Conservation (phyloP, 106 monocot genomes). For the Iris macrosiphon region DNA sequence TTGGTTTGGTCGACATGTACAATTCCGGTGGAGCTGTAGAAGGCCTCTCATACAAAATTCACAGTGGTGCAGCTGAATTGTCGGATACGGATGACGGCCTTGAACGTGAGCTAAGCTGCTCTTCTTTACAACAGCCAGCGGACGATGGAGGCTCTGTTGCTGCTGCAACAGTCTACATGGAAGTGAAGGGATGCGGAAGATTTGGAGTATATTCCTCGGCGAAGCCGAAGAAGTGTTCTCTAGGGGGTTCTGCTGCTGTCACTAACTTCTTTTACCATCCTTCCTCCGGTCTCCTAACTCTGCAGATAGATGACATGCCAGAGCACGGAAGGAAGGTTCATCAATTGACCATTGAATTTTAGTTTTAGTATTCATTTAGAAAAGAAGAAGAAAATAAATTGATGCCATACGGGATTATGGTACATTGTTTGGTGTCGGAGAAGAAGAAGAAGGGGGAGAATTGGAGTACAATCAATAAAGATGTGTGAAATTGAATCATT, state of each 20-base stretch:
- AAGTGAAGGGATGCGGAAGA: constrained; percentile 86
- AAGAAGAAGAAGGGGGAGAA: no score
- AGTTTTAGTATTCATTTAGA: background rate
- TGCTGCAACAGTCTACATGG: constrained; percentile 40
- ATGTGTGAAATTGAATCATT: no score
- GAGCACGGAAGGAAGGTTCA: constrained; percentile 33
- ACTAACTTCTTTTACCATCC: constrained; percentile 53
- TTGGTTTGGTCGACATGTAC: constrained; percentile 86
- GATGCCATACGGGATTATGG: no score
- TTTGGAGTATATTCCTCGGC: constrained; percentile 62
- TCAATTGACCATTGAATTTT: constrained; percentile 53
- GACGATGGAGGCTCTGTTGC: constrained; percentile 6
- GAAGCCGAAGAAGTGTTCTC: constrained; percentile 49
- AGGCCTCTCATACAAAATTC: constrained; percentile 49
- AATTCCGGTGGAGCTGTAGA: constrained; percentile 84
- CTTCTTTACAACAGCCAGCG: background rate
- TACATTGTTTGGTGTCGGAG: no score
- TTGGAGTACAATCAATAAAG: no score
- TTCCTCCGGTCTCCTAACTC: constrained; percentile 41
- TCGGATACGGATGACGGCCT: constrained; percentile 4
- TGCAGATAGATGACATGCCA: constrained; percentile 61
- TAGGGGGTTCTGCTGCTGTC: constrained; percentile 19
- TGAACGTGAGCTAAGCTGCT: background rate
- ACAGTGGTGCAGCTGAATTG: constrained; percentile 2
- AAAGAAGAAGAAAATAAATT: no score